Base-by-base conservation (phyloP, 2,329 filamentous ascomycete species). In the Biscogniauxia mediterranea region DNA sequence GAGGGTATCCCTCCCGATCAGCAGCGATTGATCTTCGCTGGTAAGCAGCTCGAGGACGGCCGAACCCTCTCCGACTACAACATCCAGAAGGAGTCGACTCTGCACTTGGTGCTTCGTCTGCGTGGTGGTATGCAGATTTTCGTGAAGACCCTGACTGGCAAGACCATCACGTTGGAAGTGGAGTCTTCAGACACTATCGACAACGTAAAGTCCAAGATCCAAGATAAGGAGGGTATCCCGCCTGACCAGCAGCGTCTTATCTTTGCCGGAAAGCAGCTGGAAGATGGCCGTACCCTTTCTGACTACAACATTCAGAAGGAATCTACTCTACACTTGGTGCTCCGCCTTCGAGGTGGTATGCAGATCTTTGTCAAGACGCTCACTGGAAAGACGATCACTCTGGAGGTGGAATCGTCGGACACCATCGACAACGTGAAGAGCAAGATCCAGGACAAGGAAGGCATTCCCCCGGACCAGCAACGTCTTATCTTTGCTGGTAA, bases 271-370 rank as follows among this genome's bases (percentile, higher is more conserved):
- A 97, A 97, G 86, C 92, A 97, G 78, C 80, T 97, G 1, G 92
- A 97, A 76, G 93, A 97, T 70, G 93, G 93, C 55, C 91, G 93
- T 21, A 97, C 93, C 0, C 83, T 97, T 0, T 90, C 87, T 56
- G 94, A 97, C 76, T 97, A 97, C 87, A 97, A 97, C 82, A 97
- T 97, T 54, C 94, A 98, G 78, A 94, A 94, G 81, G 91, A 94
- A 74, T 91, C 88, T 0, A 94, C 91, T 0, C 83, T 94, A 1
- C 91, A 94, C 75, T 75, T 94, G 59, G 91, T 94, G 54, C 87
- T 94, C 23, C 89, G 91, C 74, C 86, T 94, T 5, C 89, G 90
- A 79, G 90, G 90, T 83, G 90, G 90, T 78, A 92, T 91, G 89
- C 84, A 89, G 65, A 89, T 89, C 65, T 89, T 90, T 68, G 88